These are phyloP conservation scores for Hemileia vastatrix DNA, from an alignment of 1,284 basidiomycete species.

Conservation along the genomic window DNA sequence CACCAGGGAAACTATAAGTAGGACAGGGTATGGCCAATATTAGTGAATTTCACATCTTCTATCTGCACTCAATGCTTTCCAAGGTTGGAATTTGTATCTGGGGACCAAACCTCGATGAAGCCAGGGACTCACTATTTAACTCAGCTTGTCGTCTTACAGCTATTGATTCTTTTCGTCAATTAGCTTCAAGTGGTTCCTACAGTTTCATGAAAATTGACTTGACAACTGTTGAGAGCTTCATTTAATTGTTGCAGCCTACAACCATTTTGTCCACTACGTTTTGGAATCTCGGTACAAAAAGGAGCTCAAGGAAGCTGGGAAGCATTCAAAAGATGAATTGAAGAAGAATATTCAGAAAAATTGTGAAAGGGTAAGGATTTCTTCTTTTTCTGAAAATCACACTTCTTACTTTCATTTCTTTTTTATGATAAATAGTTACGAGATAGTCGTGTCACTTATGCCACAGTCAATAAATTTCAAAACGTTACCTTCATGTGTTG, in stretches of 20 bases:
- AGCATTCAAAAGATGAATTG: not conserved
- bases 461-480: not conserved
- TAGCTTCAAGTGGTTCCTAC: not conserved
- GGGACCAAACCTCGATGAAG: constrained; percentile 7
- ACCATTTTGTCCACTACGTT: constrained; percentile 6
- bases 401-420: not conserved
- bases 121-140: constrained; percentile 7
- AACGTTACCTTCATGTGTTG: not conserved
- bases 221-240: not conserved
- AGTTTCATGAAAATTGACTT: not conserved
- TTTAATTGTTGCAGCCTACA: not conserved
- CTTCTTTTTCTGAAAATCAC: not conserved
- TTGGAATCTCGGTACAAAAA: constrained; percentile 3
- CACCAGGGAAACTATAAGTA: no score
- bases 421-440: not conserved
- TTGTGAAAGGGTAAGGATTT: constrained; percentile 1
- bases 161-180: not conserved
- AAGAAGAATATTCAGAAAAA: not conserved
- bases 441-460: not conserved
- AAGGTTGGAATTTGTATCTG: constrained; percentile 3
- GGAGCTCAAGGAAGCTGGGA: not conserved
- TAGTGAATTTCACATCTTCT: constrained; percentile 1
- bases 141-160: constrained; percentile 2
- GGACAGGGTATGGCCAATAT: not conserved
- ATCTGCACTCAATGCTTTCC: constrained; percentile 1